These are phyloP conservation scores for Paramecium primaurelia DNA, from an alignment of 73 alveolate genomes.

Conservation along the genomic window DNA sequence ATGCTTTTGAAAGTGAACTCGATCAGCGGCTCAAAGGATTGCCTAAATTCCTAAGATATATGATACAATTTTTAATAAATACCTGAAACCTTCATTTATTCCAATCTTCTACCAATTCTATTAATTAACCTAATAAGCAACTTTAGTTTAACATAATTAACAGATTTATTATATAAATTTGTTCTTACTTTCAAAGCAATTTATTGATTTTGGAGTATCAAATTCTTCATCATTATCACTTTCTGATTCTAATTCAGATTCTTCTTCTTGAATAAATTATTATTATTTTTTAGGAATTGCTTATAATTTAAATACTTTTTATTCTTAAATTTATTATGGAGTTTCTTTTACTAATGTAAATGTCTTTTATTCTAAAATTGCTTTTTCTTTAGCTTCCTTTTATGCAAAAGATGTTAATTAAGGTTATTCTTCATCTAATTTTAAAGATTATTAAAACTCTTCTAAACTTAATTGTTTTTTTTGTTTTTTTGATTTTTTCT, in stretches of 20 bases:
- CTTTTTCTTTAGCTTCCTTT: background rate
- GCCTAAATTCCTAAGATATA: conserved; percentile 43
- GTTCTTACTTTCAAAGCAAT: background rate
- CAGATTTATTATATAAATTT: background rate
- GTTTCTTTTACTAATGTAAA: background rate
- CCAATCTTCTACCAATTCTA: conserved; percentile 31
- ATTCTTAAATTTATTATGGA: background rate
- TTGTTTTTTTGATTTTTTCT: background rate
- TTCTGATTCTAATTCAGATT: background rate
- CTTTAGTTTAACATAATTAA: background rate
- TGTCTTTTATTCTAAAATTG: background rate
- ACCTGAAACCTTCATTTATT: conserved; percentile 29
- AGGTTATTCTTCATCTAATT: background rate
- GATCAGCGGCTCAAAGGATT: conserved; percentile 51
- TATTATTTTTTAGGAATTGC: background rate
- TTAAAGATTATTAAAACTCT: background rate
- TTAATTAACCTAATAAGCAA: background rate
- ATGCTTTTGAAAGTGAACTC: conserved; percentile 46
- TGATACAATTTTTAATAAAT: conserved; percentile 7
- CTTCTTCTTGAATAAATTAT: background rate
- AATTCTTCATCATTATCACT: background rate
- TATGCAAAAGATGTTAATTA: background rate
- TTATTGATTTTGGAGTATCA: background rate
- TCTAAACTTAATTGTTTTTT: background rate
- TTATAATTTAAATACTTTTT: background rate